Conservation (phyloP, 2,329 filamentous ascomycete genomes). For the Pseudopithomyces maydicus region DNA sequence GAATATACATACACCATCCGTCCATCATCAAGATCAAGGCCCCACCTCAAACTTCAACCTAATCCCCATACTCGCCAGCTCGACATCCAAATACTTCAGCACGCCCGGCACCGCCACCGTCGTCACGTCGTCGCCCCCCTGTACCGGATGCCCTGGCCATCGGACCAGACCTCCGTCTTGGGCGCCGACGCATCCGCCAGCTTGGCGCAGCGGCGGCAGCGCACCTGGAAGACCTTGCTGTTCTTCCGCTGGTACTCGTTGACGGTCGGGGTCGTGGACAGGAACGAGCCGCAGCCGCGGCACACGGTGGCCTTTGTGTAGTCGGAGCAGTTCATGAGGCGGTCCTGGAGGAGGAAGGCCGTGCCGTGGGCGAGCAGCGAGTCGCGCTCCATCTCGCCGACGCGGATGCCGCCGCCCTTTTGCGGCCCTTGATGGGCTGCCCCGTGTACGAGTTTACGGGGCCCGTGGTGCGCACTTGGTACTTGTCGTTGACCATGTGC, state of each 20-base stretch:
- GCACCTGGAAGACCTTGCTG: constrained; percentile 70
- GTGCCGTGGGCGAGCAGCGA: constrained; percentile 93
- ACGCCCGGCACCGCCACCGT: constrained; percentile 92
- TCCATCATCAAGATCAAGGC: constrained; percentile 44
- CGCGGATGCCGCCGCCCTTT: constrained; percentile 98
- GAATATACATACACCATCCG: neutral
- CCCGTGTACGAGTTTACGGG: constrained; percentile 89
- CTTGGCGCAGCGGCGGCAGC: constrained; percentile 78
- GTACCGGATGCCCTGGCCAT: constrained; percentile 82
- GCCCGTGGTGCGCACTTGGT: constrained; percentile 94
- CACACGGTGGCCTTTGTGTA: constrained; percentile 91
- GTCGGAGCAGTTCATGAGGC: constrained; percentile 95
- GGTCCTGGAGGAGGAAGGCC: constrained; percentile 91
- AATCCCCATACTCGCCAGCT: constrained; percentile 94
- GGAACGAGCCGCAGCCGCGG: constrained; percentile 84
- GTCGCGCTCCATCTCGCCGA: constrained; percentile 99
- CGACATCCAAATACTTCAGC: constrained; percentile 90
- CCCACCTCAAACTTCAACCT: constrained; percentile 88
- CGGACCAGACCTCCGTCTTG: constrained; percentile 82
- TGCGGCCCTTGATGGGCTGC: constrained; percentile 95
- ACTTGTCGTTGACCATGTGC: constrained; percentile 99
- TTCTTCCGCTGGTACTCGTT: constrained; percentile 62
- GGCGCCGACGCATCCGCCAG: constrained; percentile 54
- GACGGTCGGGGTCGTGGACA: constrained; percentile 82
- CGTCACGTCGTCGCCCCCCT: constrained; percentile 88